Percentiles rank a stretch among this genome's conserved stretches.
phyloP scores from a whole-genome alignment of 345 rosid species.

The Erysimum cheiranthoides region DNA sequence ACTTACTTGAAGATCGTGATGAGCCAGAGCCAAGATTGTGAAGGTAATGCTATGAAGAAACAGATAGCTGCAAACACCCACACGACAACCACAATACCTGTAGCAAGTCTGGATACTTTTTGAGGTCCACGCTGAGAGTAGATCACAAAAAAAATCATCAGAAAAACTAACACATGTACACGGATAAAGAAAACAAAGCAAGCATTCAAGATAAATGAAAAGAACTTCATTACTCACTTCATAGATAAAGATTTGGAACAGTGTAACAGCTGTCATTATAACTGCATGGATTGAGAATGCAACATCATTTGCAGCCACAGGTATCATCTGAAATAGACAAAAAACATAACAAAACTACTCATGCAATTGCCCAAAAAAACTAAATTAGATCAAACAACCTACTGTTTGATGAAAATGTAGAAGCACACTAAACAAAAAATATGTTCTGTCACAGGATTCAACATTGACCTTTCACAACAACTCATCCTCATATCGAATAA shows the following conservation, averaged over 20 bases:
- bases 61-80: constrained; percentile 73
- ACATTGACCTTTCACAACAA: not conserved
- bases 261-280: constrained; percentile 64
- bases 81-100: constrained; percentile 56
- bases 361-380: not conserved
- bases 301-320: constrained; percentile 92
- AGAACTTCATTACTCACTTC: constrained; percentile 56
- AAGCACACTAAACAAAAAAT: not conserved
- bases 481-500: not conserved
- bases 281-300: constrained; percentile 95
- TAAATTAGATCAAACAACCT: constrained; percentile 8
- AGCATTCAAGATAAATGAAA: not conserved
- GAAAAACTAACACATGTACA: not conserved
- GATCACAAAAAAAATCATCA: constrained; percentile 26
- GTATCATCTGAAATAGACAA: constrained; percentile 73
- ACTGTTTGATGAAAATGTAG: not conserved
- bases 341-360: not conserved
- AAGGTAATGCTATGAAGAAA: constrained; percentile 76
- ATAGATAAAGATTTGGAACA: constrained; percentile 77
- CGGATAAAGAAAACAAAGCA: constrained; percentile 5
- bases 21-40: constrained; percentile 88
- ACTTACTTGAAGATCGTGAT: constrained; percentile 80
- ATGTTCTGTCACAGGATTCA: not conserved
- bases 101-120: constrained; percentile 69
- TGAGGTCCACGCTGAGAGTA: constrained; percentile 78